Base-by-base conservation (phyloP, 768 basidiomycete genomes). In the Tricholoma sp. region DNA sequence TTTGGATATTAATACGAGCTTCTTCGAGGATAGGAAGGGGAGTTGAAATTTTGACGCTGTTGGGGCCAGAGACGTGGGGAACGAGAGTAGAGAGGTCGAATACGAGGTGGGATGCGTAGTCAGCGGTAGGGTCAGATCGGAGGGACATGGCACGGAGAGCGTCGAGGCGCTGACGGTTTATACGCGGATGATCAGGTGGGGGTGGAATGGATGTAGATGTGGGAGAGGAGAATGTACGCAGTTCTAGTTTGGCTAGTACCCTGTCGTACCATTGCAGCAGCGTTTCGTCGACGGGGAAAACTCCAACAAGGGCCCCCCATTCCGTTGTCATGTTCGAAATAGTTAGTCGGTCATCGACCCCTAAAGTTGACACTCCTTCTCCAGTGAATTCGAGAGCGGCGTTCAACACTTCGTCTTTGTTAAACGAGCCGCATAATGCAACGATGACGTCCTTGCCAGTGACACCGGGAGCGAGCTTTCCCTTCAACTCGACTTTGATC, bases 321-420 rank as follows among this genome's bases (percentile, higher is more conserved):
- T 99, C 97, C 29, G 97, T 98, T 5, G 97, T 98, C 97, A 98
- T 99, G 71, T 99, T 98, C n/a, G 94, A 79, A 62, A 98, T 98
- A 0, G 96, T 95, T 47, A 99, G 79, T 41, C 97, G 84, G 64
- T 98, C 95, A 67, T 99, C 96, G 55, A 99, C 82, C 4, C 83
- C 73, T 50, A 99, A 77, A 16, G 83, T 79, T 16, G 81, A 67
- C 9, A 98, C 80, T 22, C 97, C 97, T 32, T 91, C 86, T 10
- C 97, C 97, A 0, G 87, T 85, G 70, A 99, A 99, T 70, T 99
- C 97, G 70, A 99, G 86, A 1, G 95, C 97, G 24, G 90, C 89
- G 66, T 99, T 99, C 49, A 99, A 80, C 2, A 98, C 97, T 69
- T 98, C 93, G 69, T 98, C 96, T 58, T 88, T 81, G 77, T 96